These are phyloP conservation scores for Bombardia bombarda DNA, from an alignment of 495 filamentous ascomycete species.

Conservation along the genomic window DNA sequence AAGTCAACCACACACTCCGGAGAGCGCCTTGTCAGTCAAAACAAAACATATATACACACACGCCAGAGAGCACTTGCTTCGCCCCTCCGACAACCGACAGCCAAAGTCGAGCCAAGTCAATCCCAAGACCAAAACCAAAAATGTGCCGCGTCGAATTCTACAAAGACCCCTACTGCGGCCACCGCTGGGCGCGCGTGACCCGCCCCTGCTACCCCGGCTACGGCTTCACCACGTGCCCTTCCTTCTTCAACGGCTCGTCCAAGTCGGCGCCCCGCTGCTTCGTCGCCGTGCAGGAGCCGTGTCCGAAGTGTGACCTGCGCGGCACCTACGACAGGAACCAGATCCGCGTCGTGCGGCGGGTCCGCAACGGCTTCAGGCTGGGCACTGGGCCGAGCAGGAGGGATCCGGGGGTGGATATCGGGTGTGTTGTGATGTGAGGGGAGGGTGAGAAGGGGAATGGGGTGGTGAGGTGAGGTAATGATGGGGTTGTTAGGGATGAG, in stretches of 20 bases:
- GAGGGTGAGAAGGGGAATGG: background rate
- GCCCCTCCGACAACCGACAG: too few relatives aligned
- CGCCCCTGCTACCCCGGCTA: slow-evolving; percentile 25
- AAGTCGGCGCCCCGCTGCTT: slow-evolving; percentile 13
- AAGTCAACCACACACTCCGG: too few relatives aligned
- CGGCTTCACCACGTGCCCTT: slow-evolving; percentile 28
- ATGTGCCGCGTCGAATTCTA: slow-evolving; percentile 27
- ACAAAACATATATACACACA: too few relatives aligned
- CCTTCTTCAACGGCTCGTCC: slow-evolving; percentile 17
- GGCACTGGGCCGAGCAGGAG: slow-evolving; percentile 26
- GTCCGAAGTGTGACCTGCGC: slow-evolving; percentile 19
- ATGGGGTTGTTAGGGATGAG: too few relatives aligned
- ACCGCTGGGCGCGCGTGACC: slow-evolving; percentile 30
- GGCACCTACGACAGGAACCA: slow-evolving; percentile 29
- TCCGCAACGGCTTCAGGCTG: slow-evolving; percentile 23
- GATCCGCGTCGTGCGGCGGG: slow-evolving; percentile 23
- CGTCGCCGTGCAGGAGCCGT: slow-evolving; percentile 10
- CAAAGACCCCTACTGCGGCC: slow-evolving; percentile 27
- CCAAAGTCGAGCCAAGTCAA: too few relatives aligned
- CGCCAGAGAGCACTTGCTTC: too few relatives aligned
- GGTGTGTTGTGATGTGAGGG: slow-evolving; percentile 26
- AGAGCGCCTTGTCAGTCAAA: too few relatives aligned
- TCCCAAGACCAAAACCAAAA: background rate
- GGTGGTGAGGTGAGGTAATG: background rate
- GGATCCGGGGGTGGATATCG: slow-evolving; percentile 27